Conservation (phyloP, 1,284 basidiomycete genomes). For the Vanrija sp. region DNA sequence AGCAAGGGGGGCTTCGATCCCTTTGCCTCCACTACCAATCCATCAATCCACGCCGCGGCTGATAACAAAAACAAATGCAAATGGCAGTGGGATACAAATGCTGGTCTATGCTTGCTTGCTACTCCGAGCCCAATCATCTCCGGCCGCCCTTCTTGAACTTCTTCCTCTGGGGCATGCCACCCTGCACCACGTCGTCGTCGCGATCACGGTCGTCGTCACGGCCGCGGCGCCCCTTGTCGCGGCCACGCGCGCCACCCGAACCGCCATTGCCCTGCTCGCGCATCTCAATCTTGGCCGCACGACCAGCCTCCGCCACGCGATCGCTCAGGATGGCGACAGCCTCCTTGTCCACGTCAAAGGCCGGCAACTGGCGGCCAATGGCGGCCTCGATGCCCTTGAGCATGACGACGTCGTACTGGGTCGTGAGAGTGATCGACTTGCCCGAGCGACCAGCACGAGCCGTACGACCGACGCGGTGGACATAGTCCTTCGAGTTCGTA, state of each 20-base stretch:
- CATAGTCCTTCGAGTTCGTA: constrained; percentile 98
- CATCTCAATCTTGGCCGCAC: constrained; percentile 74
- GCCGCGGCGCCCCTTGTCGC: constrained; percentile 55
- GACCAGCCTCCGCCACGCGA: constrained; percentile 80
- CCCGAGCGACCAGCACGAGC: constrained; percentile 94
- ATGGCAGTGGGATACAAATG: background rate
- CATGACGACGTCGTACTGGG: constrained; percentile 97
- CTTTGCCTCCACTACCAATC: no score
- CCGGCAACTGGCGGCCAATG: constrained; percentile 85
- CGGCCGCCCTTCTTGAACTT: constrained; percentile 24
- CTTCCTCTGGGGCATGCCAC: constrained; percentile 44
- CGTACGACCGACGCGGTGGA: constrained; percentile 95
- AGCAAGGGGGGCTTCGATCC: background rate
- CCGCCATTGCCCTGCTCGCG: constrained; percentile 50
- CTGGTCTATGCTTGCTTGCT: background rate
- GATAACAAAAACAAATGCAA: background rate
- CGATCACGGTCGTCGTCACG: constrained; percentile 69
- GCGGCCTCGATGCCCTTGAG: constrained; percentile 91
- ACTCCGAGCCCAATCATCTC: background rate
- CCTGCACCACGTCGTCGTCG: constrained; percentile 73
- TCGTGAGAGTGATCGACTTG: constrained; percentile 92
- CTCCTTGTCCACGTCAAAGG: constrained; percentile 87
- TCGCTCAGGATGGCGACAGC: constrained; percentile 84
- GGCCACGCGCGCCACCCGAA: constrained; percentile 55
- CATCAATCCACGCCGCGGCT: background rate